phyloP scores from a whole-genome alignment of 176 grass and related monocot species.

The Phoenix roebelenii region DNA sequence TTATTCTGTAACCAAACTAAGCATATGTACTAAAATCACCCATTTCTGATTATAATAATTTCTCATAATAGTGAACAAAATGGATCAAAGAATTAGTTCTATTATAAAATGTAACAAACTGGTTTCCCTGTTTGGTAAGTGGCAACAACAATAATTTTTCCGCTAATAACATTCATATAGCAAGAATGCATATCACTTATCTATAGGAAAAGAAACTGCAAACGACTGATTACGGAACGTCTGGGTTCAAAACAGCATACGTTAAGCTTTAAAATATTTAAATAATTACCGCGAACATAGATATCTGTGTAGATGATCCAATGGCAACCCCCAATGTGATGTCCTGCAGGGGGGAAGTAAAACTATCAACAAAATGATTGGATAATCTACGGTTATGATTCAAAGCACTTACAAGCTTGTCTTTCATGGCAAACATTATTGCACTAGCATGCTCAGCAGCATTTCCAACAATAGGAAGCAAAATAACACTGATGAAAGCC shows the following conservation, averaged over 20 bases:
- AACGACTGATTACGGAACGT: too few relatives aligned
- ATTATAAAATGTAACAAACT: neutral
- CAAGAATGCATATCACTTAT: too few relatives aligned
- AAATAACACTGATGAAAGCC: constrained; percentile 97
- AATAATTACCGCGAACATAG: constrained; percentile 89
- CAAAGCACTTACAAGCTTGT: constrained; percentile 66
- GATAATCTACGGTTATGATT: neutral
- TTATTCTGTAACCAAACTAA: too few relatives aligned
- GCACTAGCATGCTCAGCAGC: constrained; percentile 98
- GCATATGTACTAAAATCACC: too few relatives aligned
- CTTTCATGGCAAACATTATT: constrained; percentile 99
- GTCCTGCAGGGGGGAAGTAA: constrained; percentile 36
- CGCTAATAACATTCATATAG: too few relatives aligned
- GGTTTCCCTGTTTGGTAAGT: neutral
- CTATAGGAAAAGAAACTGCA: too few relatives aligned
- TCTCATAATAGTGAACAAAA: too few relatives aligned
- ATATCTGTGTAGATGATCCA: constrained; percentile 97
- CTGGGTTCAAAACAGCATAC: too few relatives aligned
- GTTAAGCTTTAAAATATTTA: neutral
- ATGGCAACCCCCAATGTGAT: constrained; percentile 94
- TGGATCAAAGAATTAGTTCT: too few relatives aligned
- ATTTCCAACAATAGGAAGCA: constrained; percentile 96
- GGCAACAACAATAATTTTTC: too few relatives aligned
- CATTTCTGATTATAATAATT: too few relatives aligned
- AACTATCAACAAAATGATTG: constrained; percentile 8